Evolutionary conservation across 345 rosid genomes (phyloP), one percentile per base, ranked within the genome.

Genomic region (thale cress (Arabidopsis thaliana)): DNA sequence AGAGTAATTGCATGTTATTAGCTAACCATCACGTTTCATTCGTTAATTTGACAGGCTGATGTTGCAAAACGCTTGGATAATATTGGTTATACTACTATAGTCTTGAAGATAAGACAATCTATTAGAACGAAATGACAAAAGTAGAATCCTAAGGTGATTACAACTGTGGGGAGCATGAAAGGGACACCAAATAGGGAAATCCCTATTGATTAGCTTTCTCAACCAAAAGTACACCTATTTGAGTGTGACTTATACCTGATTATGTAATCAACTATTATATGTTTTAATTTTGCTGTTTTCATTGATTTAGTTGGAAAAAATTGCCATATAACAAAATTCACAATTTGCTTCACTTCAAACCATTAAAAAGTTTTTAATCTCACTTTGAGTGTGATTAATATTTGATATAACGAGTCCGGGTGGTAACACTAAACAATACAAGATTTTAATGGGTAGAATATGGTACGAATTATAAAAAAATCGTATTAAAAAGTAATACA

Each of bases 81-180:
- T 46, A 24, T 24, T 56, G 20, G 37, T 24, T 24, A n/a, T 42
- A 28, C 45, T 46, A 44, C 20, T 36, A 25, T 45, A 56, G 51
- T 48, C 72, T 50, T 38, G 66, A 46, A 38, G 59, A 45, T 48
- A 34, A 58, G 72, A 66, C 72, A 67, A 48, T 8, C 8, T 32
- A 59, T 58, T 34, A 58, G 25, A 66, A 52, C 28, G 51, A 67
- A 46, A 58, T 67, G 78, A 66, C 67, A 74, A 75, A 75, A 59
- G 5, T 42, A 59, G 60, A 37, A 67, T 59, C 60, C 33, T 20
- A 74, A 58, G 73, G 67, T 41, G 67, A 57, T 66, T 74, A 56
- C 23, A 7, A 36, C 23, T 65, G 33, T 56, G 65, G 55, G 70
- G 65, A 32, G 65, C 46, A 45, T 45, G 44, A 58, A 22, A 69